Conservation (phyloP, 495 filamentous ascomycete species). For the Pyronema omphalodes region DNA sequence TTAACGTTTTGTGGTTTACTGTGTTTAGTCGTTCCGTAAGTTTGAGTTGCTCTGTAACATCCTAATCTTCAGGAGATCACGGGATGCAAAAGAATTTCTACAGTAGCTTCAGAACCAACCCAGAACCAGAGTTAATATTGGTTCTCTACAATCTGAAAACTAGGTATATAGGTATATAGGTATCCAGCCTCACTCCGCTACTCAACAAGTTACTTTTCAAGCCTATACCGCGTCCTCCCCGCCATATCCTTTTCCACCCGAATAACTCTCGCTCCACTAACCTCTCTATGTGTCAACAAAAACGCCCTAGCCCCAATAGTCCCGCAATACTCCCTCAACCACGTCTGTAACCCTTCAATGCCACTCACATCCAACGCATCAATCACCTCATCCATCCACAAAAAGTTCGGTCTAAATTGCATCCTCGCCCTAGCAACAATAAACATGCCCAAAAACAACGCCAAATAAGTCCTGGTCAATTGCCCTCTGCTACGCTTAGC, state of each 20-base stretch:
- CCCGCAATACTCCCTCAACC: not conserved
- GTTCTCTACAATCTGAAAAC: no score
- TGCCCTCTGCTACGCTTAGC: not conserved
- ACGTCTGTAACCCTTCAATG: not conserved
- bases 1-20: no score
- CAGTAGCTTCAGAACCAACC: no score
- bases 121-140: no score
- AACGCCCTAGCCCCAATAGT: not conserved
- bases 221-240: not conserved
- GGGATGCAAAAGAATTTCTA: no score
- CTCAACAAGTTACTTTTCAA: not conserved
- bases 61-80: no score
- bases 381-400: constrained; percentile 5
- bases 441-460: constrained; percentile 4
- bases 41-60: no score
- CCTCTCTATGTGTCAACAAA: constrained; percentile 6
- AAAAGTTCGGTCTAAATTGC: constrained; percentile 1
- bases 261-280: not conserved
- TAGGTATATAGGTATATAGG: no score
- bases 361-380: constrained; percentile 3
- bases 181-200: no score
- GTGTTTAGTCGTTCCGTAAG: no score
- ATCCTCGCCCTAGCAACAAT: not conserved
- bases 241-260: not conserved
- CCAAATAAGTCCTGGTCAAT: not conserved